Evolutionary conservation across 129 eudicot species (phyloP).

Genomic region (Flaveria trinervia): DNA sequence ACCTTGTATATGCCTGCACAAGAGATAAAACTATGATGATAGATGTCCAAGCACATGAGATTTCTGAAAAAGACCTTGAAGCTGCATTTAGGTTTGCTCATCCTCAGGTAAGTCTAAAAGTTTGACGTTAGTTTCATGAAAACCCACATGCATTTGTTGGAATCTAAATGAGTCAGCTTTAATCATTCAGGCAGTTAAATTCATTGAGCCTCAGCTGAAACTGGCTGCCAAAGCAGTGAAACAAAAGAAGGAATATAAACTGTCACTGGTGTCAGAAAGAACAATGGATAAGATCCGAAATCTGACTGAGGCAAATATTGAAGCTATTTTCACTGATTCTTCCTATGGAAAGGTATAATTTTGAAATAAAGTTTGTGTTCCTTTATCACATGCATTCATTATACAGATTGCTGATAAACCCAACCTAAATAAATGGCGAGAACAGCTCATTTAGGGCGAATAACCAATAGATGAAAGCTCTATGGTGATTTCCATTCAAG

Average conservation of each 20-base stretch:
- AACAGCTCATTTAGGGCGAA: neutral
- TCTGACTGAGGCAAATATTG: slow-evolving; percentile 70
- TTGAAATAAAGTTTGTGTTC: neutral
- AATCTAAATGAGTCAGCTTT: slow-evolving; percentile 18
- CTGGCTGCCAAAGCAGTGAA: slow-evolving; percentile 90
- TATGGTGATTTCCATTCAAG: neutral
- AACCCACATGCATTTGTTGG: neutral
- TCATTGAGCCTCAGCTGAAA: slow-evolving; percentile 86
- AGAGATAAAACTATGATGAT: slow-evolving; percentile 94
- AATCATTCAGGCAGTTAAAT: slow-evolving; percentile 77
- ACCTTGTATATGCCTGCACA: slow-evolving; percentile 93
- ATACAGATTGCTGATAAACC: neutral
- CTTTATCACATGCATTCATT: neutral
- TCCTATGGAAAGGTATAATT: slow-evolving; percentile 80
- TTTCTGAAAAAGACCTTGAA: slow-evolving; percentile 85
- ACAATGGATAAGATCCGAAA: slow-evolving; percentile 67
- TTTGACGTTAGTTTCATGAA: neutral
- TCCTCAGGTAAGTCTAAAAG: slow-evolving; percentile 63
- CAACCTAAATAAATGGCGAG: neutral
- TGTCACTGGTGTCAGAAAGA: slow-evolving; percentile 76
- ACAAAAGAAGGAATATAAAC: slow-evolving; percentile 69
- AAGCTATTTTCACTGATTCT: slow-evolving; percentile 91
- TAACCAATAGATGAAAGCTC: neutral
- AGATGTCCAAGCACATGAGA: slow-evolving; percentile 88
- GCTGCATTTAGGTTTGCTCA: slow-evolving; percentile 94